phyloP scores from a whole-genome alignment of 495 filamentous ascomycete species.

The Xeromyces bisporus region DNA sequence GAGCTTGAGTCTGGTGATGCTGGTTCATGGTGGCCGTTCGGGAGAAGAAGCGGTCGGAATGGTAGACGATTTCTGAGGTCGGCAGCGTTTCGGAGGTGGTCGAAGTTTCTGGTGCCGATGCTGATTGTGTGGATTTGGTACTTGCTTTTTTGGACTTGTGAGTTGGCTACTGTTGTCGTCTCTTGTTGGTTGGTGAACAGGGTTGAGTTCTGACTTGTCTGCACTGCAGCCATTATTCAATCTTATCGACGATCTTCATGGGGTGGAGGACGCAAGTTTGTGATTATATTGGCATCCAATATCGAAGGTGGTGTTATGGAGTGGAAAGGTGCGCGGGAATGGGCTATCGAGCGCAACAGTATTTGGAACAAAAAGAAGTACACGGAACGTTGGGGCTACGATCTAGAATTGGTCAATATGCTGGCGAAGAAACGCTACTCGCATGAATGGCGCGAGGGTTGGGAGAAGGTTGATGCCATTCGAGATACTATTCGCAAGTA shows the following conservation, averaged over 20 bases:
- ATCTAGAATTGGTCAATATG: conserved; percentile 94
- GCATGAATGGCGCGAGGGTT: conserved; percentile 97
- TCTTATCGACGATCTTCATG: conserved; percentile 41
- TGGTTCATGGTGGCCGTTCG: neutral
- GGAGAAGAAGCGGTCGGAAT: conserved; percentile 10
- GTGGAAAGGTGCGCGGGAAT: conserved; percentile 93
- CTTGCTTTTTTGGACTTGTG: conserved; percentile 41
- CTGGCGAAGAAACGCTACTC: conserved; percentile 96
- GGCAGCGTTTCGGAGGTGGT: conserved; percentile 35
- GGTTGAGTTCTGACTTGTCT: neutral
- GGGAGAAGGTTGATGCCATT: conserved; percentile 96
- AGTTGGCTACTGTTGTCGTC: conserved; percentile 23
- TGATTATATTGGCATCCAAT: conserved; percentile 88
- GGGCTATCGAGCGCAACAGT: conserved; percentile 95
- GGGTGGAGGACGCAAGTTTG: conserved; percentile 78
- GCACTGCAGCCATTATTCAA: conserved; percentile 16
- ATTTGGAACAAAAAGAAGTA: conserved; percentile 89
- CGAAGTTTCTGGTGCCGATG: conserved; percentile 40
- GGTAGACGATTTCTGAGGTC: conserved; percentile 22
- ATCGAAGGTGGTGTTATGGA: conserved; percentile 96
- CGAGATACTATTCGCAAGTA: conserved; percentile 85
- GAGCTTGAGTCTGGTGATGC: conserved; percentile 38
- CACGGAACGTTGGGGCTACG: conserved; percentile 76
- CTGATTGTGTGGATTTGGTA: conserved; percentile 44
- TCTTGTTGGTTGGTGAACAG: neutral